These are phyloP conservation scores for Pseudocercospora fijiensis DNA, from an alignment of 2,329 filamentous ascomycete species.

Conservation along the genomic window DNA sequence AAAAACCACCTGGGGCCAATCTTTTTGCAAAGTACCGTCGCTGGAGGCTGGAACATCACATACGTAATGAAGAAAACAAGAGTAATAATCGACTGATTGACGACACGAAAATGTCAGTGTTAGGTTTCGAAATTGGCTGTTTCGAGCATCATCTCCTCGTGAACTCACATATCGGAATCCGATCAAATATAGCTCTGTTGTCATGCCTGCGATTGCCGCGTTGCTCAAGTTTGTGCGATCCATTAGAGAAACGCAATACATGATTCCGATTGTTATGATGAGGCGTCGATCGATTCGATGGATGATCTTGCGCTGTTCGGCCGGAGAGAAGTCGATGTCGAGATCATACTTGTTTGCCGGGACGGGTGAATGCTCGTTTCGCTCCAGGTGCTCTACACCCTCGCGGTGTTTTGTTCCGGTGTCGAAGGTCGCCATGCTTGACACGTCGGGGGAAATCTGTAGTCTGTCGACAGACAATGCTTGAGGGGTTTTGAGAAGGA, in stretches of 20 bases:
- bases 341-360: conserved; percentile 9
- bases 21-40: conserved; percentile 64
- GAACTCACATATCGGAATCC: conserved; percentile 16
- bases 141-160: too few species aligned
- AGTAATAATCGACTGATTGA: conserved; percentile 59
- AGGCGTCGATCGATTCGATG: conserved; percentile 61
- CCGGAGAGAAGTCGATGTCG: conserved; percentile 25
- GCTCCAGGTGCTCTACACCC: conserved; percentile 15
- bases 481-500: background rate
- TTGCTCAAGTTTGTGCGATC: conserved; percentile 75
- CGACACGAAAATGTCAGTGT: too few species aligned
- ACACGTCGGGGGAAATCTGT: background rate
- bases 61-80: conserved; percentile 72
- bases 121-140: too few species aligned
- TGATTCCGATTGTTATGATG: conserved; percentile 44
- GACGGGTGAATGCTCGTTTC: conserved; percentile 9
- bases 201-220: conserved; percentile 67
- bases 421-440: background rate
- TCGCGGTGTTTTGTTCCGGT: background rate
- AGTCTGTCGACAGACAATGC: background rate
- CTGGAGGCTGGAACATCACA: conserved; percentile 67
- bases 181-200: conserved; percentile 34
- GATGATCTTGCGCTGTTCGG: conserved; percentile 53
- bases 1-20: conserved; percentile 49
- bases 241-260: conserved; percentile 27